Evolutionary conservation across 768 basidiomycete genomes (phyloP), one percentile per base, ranked within the genome.

Genomic region (Suillus subluteus): DNA sequence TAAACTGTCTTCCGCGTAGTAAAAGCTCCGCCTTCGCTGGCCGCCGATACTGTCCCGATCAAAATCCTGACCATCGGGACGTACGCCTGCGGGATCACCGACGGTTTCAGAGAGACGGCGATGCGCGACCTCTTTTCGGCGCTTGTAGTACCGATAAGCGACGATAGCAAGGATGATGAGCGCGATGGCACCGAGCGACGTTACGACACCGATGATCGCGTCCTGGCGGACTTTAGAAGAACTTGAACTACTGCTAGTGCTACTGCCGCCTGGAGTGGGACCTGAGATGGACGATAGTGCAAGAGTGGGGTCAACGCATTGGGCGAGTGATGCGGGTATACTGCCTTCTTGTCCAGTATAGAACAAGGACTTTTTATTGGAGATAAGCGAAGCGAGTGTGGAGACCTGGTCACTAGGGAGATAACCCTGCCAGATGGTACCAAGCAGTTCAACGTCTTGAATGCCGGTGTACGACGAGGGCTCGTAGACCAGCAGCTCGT

Each of bases 181-280:
- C 0, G 93, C 89, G 64, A 96, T 84, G 6, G 86, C 91, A 15
- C 95, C 95, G 23, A 97, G 84, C 3, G 91, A 88, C 48, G 86
- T 88, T 68, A 95, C 92, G 4, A 97, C 94, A 26, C 96, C 96
- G 68, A 98, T 96, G 74, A 97, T 95, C 32, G 93, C 93, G 70
- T 96, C 88, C 73, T 91, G 86, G 15, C 94, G 84, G 18, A 83
- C 80, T 26, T 69, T 68, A 18, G 80, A 75, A 32, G 74, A 76
- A 37, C 71, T 78, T 1, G 75, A 71, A 5, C 70, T 71, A 23
- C 69, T 72, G 12, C 70, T 68, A 21, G 76, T 62, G 26, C 62
- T 63, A 16, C 66, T 65, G 35, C 68, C 69, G 44, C 73, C 76
- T 15, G 73, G 64, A 6, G 79, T 71, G 11, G 85, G 81, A 56